phyloP scores from a whole-genome alignment of 441 rosid genomes.

The Mallotus japonicus region DNA sequence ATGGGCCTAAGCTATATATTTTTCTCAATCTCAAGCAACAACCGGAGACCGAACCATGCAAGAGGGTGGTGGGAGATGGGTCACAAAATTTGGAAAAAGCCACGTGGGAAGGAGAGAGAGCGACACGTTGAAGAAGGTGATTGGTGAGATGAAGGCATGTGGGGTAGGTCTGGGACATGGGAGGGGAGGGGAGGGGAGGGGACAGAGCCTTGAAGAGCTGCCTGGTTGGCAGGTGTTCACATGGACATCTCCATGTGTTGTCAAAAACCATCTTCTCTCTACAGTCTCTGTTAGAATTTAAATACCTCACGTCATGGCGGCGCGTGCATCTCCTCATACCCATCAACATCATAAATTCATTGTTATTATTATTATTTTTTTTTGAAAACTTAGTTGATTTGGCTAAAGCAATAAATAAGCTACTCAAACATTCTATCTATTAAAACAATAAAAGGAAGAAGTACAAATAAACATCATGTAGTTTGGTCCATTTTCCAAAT shows the following conservation, averaged over 20 bases:
- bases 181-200: conserved; percentile 14
- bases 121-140: conserved; percentile 28
- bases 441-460: no score
- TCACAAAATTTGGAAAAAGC: background rate
- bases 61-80: background rate
- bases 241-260: conserved; percentile 48
- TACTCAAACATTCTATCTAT: no score
- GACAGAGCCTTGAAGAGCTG: conserved; percentile 47
- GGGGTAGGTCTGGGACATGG: no score
- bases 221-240: conserved; percentile 49
- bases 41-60: background rate
- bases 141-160: background rate
- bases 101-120: background rate
- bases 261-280: conserved; percentile 8
- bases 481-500: no score
- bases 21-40: background rate
- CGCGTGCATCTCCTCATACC: no score
- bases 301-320: no score
- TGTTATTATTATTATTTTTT: no score
- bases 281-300: no score
- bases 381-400: no score
- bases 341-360: no score
- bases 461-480: no score
- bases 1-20: background rate
- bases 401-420: no score